Evolutionary conservation across 495 filamentous ascomycete genomes (phyloP), one percentile per base, ranked within the genome.

Genomic region (Annulohypoxylon nitens): DNA sequence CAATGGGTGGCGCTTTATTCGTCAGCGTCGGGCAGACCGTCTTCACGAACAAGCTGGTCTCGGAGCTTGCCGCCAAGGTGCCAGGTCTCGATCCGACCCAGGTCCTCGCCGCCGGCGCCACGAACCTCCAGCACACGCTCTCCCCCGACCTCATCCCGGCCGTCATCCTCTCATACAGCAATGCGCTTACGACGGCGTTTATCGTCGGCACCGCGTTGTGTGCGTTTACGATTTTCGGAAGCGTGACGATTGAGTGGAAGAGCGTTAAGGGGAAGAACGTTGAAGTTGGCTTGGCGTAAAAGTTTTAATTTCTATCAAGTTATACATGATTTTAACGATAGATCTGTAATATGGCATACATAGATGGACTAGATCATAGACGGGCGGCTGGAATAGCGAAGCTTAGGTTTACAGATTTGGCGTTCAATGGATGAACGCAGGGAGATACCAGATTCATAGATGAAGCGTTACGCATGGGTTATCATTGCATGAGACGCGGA

Each of bases 21-120:
- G 86, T 96, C 58, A 88, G 88, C 0, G 90, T 95, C 33, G 91
- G 82, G 1, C 90, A 97, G 76, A 95, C 91, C 57, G 84, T 97
- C 45, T 94, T 97, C 78, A 86, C 87, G 58, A 94, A 93, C 79
- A 84, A 88, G 61, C 86, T 97, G 0, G 71, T 91, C 51, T 77
- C 83, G 36, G 88, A 90, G 36, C 77, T 96, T 2, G 76, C 67
- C 1, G 64, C 69, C 37, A 75, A 85, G 77, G 83, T 86, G 10
- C 91, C 91, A 0, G 78, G 78, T 1, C 66, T 89, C 14, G 74
- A 91, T 64, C 81, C 88, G 1, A 23, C 45, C 0, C 62, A 83
- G 25, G 81, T 95, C 0, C 76, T 92, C 0, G 69, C 74, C 0
- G 85, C 87, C 7, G 94, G 94, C 23, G 92, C 93, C 2, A 96